Evolutionary conservation across 345 rosid genomes (phyloP), one percentile per base, ranked within the genome.

Genomic region (Hevea brasiliensis): DNA sequence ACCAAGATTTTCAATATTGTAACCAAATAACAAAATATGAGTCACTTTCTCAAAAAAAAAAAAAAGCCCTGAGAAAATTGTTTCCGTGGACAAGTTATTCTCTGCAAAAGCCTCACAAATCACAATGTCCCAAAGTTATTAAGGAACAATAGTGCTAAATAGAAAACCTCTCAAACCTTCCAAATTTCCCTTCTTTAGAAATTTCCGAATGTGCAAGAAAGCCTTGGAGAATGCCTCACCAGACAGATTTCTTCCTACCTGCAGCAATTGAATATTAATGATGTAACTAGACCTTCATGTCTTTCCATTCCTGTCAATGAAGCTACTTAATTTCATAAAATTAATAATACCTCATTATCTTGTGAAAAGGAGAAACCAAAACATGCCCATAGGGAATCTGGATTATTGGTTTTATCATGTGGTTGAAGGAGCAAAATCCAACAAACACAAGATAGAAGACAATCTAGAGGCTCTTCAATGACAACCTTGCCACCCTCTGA

Each of bases 281-380:
- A 74, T 61, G 70, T 51, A 40, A 27, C 26, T 32, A 42, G 63
- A 54, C 69, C 47, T 27, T 60, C 66, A 37, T 9, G 17, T 51
- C 8, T 57, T 21, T 65, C 32, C 32, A 26, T 53, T 41, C 67
- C 23, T 47, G 23, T 45, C 41, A 70, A 67, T 69, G 56, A 40
- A 37, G 66, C 21, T 42, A 56, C 57, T 56, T 50, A 51, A 65
- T 72, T 73, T 61, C 68, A 23, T 37, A 60, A 62, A n/a, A 73
- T 70, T 40, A 68, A 20, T 24, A 40, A 47, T 88, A 88, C 96
- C 92, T 90, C 96, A 79, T 77, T 85, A 45, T 92, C 96, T 81
- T 89, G 98, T 3, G 98, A 88, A 83, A 92, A 90, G 64, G 98
- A 87, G 84, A 92, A 92, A 74, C 94, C 91, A 76, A 90, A 85